Evolutionary conservation across 2,329 filamentous ascomycete genomes (phyloP).

Genomic region (Colletotrichum eremochloae): DNA sequence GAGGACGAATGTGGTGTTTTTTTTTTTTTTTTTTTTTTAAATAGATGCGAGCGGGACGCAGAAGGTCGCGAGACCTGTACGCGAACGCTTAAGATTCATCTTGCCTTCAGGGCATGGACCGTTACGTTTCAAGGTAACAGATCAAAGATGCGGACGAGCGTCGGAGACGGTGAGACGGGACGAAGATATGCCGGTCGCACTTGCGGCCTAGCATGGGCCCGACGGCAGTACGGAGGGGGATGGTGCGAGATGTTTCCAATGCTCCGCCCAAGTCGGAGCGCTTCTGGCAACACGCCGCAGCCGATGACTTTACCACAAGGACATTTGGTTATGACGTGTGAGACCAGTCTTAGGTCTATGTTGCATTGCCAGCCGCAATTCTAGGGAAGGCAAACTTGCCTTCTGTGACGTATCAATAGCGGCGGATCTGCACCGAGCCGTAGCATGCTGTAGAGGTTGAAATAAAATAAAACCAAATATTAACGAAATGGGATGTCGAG

Average conservation of each 20-base stretch:
- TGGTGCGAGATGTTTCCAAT: slow-evolving; percentile 15
- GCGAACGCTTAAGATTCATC: neutral
- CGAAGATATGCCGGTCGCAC: slow-evolving; percentile 31
- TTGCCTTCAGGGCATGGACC: neutral
- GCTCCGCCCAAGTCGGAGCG: slow-evolving; percentile 21
- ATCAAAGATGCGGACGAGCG: slow-evolving; percentile 22
- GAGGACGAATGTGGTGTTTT: slow-evolving; percentile 70
- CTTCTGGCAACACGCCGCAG: slow-evolving; percentile 3
- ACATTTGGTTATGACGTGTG: neutral
- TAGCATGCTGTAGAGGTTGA: neutral
- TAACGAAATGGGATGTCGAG: neutral
- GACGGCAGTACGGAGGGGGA: neutral
- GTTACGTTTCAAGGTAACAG: slow-evolving; percentile 30
- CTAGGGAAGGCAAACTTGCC: neutral
- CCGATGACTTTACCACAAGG: slow-evolving; percentile 2
- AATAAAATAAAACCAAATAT: neutral
- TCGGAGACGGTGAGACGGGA: slow-evolving; percentile 13
- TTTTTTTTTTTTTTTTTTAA: slow-evolving; percentile 61
- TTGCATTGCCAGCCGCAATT: neutral
- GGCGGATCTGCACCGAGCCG: neutral
- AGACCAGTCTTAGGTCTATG: neutral
- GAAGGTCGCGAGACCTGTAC: slow-evolving; percentile 21
- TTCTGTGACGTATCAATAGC: neutral
- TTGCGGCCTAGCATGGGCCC: slow-evolving; percentile 22
- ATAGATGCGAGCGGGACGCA: slow-evolving; percentile 55